Base-by-base conservation (phyloP, 1,139 yeast genomes). In the Debaryomyces sp. region DNA sequence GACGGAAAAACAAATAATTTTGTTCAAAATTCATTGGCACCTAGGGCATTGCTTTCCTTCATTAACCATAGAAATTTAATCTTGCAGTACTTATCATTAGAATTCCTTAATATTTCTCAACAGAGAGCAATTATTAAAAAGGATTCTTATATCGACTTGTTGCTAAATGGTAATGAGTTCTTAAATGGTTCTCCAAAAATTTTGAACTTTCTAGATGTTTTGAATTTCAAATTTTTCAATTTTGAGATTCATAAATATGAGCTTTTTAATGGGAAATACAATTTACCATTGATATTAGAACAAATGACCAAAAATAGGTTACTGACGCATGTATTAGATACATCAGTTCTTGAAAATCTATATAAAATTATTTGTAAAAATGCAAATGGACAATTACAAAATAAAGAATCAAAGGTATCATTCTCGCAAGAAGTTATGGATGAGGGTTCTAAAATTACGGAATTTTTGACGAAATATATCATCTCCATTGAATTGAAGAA, bases 61-160 rank as follows among this genome's bases (percentile, higher is more conserved):
- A 76, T 87, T 49, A 77, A 73, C 40, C 86, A 83, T 55, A 77
- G 96, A 60, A 79, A 83, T 41, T 71, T 77, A 24, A 69, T 87
- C 6, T 69, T 89, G 29, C 89, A 87, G 54, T 83, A 84, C 57
- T 67, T 89, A 48, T 81, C 94, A n/a, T 67, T 87, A 49, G 95
- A 89, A 55, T 73, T 90, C 27, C 91, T 87, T 59, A 77, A 77
- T 49, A 73, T 84, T n/a, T 77, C 85, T 2, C 56, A 48, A 38
- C 15, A 60, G 57, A 82, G 84, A 1, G 79, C 89, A 0, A 66
- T 79, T 1, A 75, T 87, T 1, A 75, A 84, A 52, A 79, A 82
- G 24, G 73, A 77, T 22, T 71, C 75, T 23, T 87, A 87, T 55
- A 70, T 85, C 30, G 72, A 77, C 3, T 62, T 76, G 6, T 68